Percentiles rank a stretch among this genome's conserved stretches.
phyloP scores from a whole-genome alignment of 805 yeast species.

The Candida anglica region DNA sequence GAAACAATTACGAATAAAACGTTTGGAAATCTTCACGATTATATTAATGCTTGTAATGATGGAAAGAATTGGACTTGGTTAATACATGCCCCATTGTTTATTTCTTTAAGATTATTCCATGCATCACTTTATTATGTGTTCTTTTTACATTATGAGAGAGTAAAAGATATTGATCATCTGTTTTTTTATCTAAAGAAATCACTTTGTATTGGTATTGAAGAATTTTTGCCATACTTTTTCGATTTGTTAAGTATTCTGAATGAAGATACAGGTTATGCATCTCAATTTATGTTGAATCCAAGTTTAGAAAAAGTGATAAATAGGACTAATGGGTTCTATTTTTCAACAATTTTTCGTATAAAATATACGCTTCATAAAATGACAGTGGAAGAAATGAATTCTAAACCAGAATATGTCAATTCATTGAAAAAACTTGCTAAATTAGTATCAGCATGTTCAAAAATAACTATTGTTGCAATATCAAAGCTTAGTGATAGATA shows the following conservation, averaged over 20 bases:
- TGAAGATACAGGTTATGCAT: constrained; percentile 5
- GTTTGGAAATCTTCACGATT: constrained; percentile 1
- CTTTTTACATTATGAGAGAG: constrained; percentile 11
- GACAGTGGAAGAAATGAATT: not conserved
- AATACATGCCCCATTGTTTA: constrained; percentile 4
- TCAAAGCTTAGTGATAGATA: constrained; percentile 11
- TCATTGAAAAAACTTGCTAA: not conserved
- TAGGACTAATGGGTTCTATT: not conserved
- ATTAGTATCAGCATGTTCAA: constrained; percentile 1
- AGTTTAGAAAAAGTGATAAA: not conserved
- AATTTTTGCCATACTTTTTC: constrained; percentile 8
- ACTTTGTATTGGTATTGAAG: constrained; percentile 7
- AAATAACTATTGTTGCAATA: constrained; percentile 9
- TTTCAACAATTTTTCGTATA: not conserved
- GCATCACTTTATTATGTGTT: constrained; percentile 10
- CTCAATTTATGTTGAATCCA: constrained; percentile 9
- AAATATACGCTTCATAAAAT: not conserved
- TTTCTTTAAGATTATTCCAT: constrained; percentile 9
- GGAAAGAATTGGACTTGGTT: not conserved
- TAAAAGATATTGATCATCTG: constrained; percentile 5
- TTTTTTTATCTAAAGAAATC: constrained; percentile 13
- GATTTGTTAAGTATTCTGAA: constrained; percentile 8
- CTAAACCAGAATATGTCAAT: not conserved
- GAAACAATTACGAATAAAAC: constrained; percentile 4
- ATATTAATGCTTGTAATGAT: constrained; percentile 4